phyloP scores from a whole-genome alignment of 257 asterid species.

The Eucommia ulmoides region DNA sequence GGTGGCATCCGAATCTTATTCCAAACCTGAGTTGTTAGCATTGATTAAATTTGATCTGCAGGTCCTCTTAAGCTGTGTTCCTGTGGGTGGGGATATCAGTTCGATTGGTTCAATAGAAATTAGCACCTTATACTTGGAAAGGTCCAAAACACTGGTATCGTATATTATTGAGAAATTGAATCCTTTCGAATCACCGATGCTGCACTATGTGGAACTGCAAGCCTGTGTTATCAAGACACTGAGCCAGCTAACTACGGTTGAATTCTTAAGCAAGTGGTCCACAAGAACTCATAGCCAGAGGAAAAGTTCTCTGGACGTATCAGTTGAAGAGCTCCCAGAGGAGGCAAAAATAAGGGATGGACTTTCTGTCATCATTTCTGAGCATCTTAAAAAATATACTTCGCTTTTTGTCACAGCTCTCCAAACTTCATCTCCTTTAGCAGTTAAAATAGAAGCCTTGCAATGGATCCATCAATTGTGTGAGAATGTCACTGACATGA shows the following conservation, averaged over 20 bases:
- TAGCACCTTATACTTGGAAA: slow-evolving; percentile 30
- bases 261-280: slow-evolving; percentile 56
- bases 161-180: slow-evolving; percentile 40
- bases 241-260: slow-evolving; percentile 57
- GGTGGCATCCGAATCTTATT: slow-evolving; percentile 30
- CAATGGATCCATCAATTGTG: slow-evolving; percentile 64
- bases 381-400: slow-evolving; percentile 49
- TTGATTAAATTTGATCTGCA: slow-evolving; percentile 64
- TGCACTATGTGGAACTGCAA: slow-evolving; percentile 56
- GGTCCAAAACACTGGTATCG: slow-evolving; percentile 50
- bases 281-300: slow-evolving; percentile 26
- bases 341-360: slow-evolving; percentile 32
- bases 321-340: slow-evolving; percentile 20
- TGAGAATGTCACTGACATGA: slow-evolving; percentile 38
- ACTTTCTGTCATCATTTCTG: slow-evolving; percentile 37
- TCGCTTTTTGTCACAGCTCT: slow-evolving; percentile 57
- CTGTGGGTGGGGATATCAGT: slow-evolving; percentile 30
- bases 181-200: slow-evolving; percentile 50
- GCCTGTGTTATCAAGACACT: slow-evolving; percentile 48
- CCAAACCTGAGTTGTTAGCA: slow-evolving; percentile 50
- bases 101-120: slow-evolving; percentile 33
- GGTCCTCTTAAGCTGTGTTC: slow-evolving; percentile 62
- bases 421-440: slow-evolving; percentile 52
- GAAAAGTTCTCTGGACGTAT: slow-evolving; percentile 26
- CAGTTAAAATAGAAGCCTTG: slow-evolving; percentile 69